Conservation (phyloP, 2,329 filamentous ascomycete species). For the Colletotrichum sp. region DNA sequence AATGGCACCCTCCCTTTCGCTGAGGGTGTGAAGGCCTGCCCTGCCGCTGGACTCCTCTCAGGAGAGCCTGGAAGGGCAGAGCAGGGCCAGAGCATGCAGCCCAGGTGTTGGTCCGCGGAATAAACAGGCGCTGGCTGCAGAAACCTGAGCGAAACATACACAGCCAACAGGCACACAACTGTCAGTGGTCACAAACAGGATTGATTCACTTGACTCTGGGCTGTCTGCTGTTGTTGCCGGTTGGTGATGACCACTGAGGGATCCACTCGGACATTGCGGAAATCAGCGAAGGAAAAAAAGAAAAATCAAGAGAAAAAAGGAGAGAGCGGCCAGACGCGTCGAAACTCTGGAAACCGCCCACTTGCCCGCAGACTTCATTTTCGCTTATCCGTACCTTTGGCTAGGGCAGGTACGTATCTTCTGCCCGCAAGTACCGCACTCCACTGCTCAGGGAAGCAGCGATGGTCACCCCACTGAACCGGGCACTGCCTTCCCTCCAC, state of each 20-base stretch:
- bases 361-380: background rate
- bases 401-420: background rate
- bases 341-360: background rate
- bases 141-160: conserved; percentile 6
- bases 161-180: background rate
- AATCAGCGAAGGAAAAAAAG: background rate
- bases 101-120: background rate
- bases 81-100: background rate
- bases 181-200: background rate
- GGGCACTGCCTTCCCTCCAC: background rate
- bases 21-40: background rate
- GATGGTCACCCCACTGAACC: background rate
- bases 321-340: conserved; percentile 4
- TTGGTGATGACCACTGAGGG: background rate
- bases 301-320: background rate
- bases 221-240: background rate
- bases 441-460: background rate
- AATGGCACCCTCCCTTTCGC: background rate
- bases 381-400: background rate
- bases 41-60: background rate
- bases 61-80: background rate
- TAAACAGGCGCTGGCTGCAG: conserved; percentile 3
- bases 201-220: background rate
- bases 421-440: background rate
- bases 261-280: conserved; percentile 6